Conservation (phyloP, 495 filamentous ascomycete genomes). For the Schizothecium vesticola region DNA sequence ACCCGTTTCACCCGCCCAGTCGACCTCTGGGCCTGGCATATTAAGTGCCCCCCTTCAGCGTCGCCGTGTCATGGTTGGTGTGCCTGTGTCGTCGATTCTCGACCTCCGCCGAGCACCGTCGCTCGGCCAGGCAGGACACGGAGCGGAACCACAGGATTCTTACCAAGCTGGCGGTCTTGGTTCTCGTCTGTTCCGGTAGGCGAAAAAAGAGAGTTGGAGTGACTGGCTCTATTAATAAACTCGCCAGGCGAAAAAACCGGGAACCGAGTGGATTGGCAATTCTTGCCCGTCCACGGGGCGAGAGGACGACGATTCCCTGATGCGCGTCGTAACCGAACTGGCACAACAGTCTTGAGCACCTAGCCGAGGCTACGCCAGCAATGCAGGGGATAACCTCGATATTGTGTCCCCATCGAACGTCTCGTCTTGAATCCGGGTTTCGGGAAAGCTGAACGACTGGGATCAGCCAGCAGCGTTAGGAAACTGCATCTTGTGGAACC, state of each 20-base stretch:
- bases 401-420: not conserved
- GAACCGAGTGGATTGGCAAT: not conserved
- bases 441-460: not conserved
- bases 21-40: not conserved
- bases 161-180: not conserved
- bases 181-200: not conserved
- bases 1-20: constrained; percentile 16
- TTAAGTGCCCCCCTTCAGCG: constrained; percentile 9
- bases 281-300: not conserved
- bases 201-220: not conserved
- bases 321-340: not conserved
- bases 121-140: constrained; percentile 1
- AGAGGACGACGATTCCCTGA: not conserved
- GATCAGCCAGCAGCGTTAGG: not conserved
- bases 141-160: not conserved
- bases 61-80: not conserved
- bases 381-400: not conserved
- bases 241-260: not conserved
- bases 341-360: not conserved
- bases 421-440: not conserved
- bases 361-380: not conserved
- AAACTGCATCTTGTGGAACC: not conserved
- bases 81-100: constrained; percentile 6
- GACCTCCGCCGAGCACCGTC: not conserved
- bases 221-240: not conserved